Conservation (phyloP, 2,329 filamentous ascomycete species). For the Fusarium siculi region DNA sequence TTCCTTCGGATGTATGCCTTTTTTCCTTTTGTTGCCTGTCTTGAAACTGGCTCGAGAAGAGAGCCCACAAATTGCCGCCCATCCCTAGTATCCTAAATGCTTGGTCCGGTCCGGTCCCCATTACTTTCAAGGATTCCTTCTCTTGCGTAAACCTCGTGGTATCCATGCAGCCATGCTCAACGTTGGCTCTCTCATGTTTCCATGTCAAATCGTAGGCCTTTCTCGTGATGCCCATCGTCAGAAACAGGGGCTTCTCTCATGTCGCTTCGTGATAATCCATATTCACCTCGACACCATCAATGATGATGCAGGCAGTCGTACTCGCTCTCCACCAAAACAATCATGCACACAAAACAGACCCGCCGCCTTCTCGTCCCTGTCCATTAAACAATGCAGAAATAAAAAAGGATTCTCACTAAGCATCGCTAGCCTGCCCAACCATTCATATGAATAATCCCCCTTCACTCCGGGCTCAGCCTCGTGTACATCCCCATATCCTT, state of each 20-base stretch:
- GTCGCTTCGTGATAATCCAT: slow-evolving; percentile 20
- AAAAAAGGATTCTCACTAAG: slow-evolving; percentile 36
- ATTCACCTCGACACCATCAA: not conserved
- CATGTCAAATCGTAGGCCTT: not conserved
- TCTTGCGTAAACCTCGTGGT: slow-evolving; percentile 21
- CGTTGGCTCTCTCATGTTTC: not conserved
- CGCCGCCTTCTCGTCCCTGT: slow-evolving; percentile 20
- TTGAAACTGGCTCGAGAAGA: slow-evolving; percentile 20
- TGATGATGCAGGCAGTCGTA: not conserved
- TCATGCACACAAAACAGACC: slow-evolving; percentile 33
- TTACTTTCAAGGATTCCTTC: slow-evolving; percentile 5
- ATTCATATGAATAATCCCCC: slow-evolving; percentile 26
- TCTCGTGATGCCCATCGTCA: not conserved
- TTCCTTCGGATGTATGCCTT: slow-evolving; percentile 10
- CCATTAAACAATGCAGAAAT: slow-evolving; percentile 35
- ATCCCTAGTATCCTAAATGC: slow-evolving; percentile 15
- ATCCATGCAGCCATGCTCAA: not conserved
- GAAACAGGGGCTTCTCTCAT: not conserved
- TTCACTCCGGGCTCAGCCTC: not conserved
- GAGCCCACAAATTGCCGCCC: slow-evolving; percentile 36
- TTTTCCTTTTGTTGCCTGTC: slow-evolving; percentile 10
- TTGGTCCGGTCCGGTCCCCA: not conserved
- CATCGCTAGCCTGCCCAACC: slow-evolving; percentile 39
- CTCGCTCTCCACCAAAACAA: slow-evolving; percentile 8
- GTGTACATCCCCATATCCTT: not conserved